phyloP scores from a whole-genome alignment of 306 rosid species.

The Potentilla sterilis region DNA sequence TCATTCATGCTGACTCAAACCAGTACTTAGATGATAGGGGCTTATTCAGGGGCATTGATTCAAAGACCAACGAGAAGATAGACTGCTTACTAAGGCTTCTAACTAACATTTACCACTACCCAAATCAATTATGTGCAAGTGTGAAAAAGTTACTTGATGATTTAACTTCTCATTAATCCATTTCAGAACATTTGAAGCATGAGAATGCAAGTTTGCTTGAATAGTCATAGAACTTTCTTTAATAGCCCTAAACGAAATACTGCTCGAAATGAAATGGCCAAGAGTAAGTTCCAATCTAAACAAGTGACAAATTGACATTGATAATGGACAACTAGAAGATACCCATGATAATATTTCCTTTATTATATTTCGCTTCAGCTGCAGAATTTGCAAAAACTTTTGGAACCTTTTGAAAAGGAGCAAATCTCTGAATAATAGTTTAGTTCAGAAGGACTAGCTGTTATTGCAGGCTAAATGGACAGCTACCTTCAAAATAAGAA shows the following conservation, averaged over 20 bases:
- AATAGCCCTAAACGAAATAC: too few relatives aligned
- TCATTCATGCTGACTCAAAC: background rate
- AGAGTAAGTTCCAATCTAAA: too few relatives aligned
- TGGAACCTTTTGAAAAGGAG: too few relatives aligned
- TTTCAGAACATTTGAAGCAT: background rate
- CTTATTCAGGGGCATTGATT: background rate
- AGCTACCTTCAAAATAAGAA: too few relatives aligned
- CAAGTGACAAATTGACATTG: too few relatives aligned
- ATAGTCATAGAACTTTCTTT: background rate
- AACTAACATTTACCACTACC: too few relatives aligned
- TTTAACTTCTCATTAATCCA: background rate
- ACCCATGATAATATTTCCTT: background rate
- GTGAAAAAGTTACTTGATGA: background rate
- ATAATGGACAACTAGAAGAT: too few relatives aligned
- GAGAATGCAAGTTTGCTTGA: background rate
- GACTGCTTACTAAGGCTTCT: background rate
- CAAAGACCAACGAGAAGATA: background rate
- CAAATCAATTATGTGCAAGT: background rate
- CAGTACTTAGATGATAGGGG: background rate
- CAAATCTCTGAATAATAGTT: too few relatives aligned
- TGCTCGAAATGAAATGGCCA: too few relatives aligned
- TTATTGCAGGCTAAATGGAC: too few relatives aligned
- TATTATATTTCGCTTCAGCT: background rate
- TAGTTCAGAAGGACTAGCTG: too few relatives aligned
- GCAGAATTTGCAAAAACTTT: background rate